Evolutionary conservation across 228 moss, liverwort and hornwort species (phyloP), one percentile per base, ranked within the genome.

Genomic region (Sphagnum fallax): DNA sequence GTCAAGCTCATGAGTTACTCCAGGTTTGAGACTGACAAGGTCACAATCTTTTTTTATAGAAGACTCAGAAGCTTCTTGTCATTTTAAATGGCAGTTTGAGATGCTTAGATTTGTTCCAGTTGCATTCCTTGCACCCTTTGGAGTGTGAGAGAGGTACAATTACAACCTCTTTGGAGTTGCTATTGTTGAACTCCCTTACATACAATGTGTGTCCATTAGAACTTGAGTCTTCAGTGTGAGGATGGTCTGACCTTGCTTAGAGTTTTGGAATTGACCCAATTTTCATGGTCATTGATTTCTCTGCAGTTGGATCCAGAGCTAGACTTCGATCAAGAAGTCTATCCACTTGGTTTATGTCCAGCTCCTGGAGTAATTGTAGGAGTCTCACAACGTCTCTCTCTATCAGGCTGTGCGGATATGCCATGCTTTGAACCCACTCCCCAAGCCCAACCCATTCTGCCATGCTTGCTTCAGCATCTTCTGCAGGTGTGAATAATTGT

Each of bases 391-490:
- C 85, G 94, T 73, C 75, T 94, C 16, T 89, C 94, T 65, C 88
- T 94, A 32, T 88, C 91, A 69, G 86, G 84, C 67, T 84, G 86
- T 69, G 80, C 89, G 50, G 70, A 80, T 11, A 91, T 89, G 94
- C 94, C 94, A 51, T 94, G 91, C 77, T 94, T 94, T 80, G 94
- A 94, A 78, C 94, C 94, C 48, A 94, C 89, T 67, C 94, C 91
- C 62, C 94, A 94, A 84, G 89, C 94, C 52, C 94, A 94, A 76
- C 94, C 94, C 66, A 94, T 94, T 70, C 80, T 94, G 51, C 94
- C 94, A 16, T 91, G 84, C 81, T 75, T 94, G 72, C 83, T 94
- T 50, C 89, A 91, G 75, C 91, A 94, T 80, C 76, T 94, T 57
- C 79, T 94, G 66, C 94, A 94, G 94, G 94, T 77, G 68, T 68